Conservation (phyloP, 805 yeast genomes). For the Candida easanensis region DNA sequence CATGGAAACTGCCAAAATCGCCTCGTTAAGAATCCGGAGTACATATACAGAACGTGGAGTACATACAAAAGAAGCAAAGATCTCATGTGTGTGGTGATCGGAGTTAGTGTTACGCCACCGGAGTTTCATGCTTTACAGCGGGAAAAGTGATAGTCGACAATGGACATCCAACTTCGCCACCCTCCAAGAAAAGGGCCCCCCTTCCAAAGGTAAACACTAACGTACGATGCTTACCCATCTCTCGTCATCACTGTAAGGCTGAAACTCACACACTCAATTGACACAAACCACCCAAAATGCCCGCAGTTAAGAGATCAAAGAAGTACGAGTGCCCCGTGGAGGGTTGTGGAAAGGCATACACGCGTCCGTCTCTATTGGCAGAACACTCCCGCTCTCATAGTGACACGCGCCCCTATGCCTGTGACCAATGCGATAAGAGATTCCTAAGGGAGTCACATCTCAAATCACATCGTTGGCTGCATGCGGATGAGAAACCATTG, state of each 20-base stretch:
- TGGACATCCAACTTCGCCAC: too few relatives aligned
- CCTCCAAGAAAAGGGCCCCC: too few relatives aligned
- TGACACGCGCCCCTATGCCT: conserved; percentile 69
- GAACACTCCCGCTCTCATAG: conserved; percentile 74
- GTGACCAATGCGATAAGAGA: conserved; percentile 56
- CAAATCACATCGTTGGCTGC: conserved; percentile 74
- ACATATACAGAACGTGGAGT: too few relatives aligned
- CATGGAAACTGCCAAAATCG: too few relatives aligned
- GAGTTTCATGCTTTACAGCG: too few relatives aligned
- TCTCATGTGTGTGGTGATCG: too few relatives aligned
- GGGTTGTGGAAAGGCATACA: conserved; percentile 51
- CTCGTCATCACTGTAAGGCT: background rate
- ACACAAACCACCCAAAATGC: background rate
- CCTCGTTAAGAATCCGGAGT: too few relatives aligned
- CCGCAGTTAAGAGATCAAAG: conserved; percentile 30
- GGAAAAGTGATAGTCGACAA: too few relatives aligned
- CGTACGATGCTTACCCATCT: too few relatives aligned
- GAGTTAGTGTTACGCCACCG: too few relatives aligned
- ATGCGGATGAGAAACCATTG: conserved; percentile 51
- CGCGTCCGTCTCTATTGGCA: conserved; percentile 52
- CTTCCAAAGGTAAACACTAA: too few relatives aligned
- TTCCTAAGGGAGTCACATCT: conserved; percentile 76
- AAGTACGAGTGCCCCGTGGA: conserved; percentile 41
- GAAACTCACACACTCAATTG: background rate
- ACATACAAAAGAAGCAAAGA: too few relatives aligned